Base-by-base conservation (phyloP, 495 filamentous ascomycete species). In the Parachaetomium inaequale region DNA sequence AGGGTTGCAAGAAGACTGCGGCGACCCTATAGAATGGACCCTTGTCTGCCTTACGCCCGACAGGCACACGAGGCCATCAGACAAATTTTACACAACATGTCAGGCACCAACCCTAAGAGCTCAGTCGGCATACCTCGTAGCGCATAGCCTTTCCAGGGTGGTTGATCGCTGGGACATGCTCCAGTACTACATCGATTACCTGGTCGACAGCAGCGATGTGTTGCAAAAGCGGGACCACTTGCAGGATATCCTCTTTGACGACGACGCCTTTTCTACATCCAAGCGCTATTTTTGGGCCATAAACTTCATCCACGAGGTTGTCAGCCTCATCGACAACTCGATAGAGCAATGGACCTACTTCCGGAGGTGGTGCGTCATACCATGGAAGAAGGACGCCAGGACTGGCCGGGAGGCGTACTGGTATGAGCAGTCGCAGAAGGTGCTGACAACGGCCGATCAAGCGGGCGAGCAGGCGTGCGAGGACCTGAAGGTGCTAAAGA, bases 221-320 rank as follows among this genome's bases (percentile, higher is more conserved):
- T 14, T 57, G 17, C 14, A 10, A 5, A 38, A 17, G 10, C 26
- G 8, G 8, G 55, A 57, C 21, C 55, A 32, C 2, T 40, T 57
- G 0, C 55, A 57, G 21, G 40, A 45, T 10, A 46, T 57, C 26
- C n/a, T 57, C 6, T 57, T 57, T 11, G 64, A 63, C 29, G 64
- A 66, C 28, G 56, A 45, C n/a, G 29, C 55, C 4, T 52, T 66
- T 6, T 63, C 55, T 14, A 62, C 32, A 19, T 66, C 64, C 11
- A 59, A 59, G 25, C 31, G 28, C 11, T 64, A 64, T n/a, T 66
- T 66, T 28, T 64, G 64, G 64, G 52, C 52, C 0, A 36, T 66
- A 10, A 62, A 59, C 23, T 61, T 64, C 14, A 56, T 64, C 40
- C 54, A 60, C 7, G 63, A 64, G 51, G 23, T 45, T 0, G 45